phyloP scores from a whole-genome alignment of 164 flowering plant species.

The Warburgia ugandensis region DNA sequence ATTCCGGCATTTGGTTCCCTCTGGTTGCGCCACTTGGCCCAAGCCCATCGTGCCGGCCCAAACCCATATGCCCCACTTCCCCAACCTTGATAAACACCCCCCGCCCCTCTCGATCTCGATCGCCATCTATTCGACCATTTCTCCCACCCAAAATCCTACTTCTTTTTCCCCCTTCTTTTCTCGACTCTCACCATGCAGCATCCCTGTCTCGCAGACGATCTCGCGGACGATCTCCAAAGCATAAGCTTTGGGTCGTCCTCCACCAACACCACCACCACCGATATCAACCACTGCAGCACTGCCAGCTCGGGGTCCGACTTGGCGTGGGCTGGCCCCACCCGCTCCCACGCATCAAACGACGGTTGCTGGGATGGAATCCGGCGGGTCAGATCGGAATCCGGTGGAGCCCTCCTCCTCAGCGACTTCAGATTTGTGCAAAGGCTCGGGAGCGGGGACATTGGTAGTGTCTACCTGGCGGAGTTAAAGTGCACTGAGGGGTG shows the following conservation, averaged over 20 bases:
- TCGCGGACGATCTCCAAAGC: conserved; percentile 3
- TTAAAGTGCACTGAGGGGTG: conserved; percentile 28
- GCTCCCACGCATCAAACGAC: conserved; percentile 18
- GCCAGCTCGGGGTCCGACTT: conserved; percentile 5
- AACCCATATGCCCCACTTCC: no score
- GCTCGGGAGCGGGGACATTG: conserved; percentile 78
- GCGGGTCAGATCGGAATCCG: conserved; percentile 22
- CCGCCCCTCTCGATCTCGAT: no score
- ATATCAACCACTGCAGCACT: not conserved
- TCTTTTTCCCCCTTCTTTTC: no score
- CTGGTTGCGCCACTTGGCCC: no score
- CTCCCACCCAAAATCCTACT: no score
- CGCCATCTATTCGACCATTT: no score
- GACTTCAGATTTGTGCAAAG: conserved; percentile 57
- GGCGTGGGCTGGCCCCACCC: conserved; percentile 13
- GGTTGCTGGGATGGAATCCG: conserved; percentile 31
- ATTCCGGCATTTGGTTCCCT: no score
- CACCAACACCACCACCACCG: conserved; percentile 3
- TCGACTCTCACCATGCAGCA: no score
- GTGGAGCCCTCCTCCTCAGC: conserved; percentile 23
- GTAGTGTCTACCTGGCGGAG: conserved; percentile 67
- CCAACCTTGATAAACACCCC: no score
- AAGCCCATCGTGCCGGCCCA: no score
- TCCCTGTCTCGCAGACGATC: no score
- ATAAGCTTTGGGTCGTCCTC: no score